Percentiles rank a stretch among this genome's conserved stretches.
phyloP scores from a whole-genome alignment of 257 asterid species.

The Fraxinus cuspidata region DNA sequence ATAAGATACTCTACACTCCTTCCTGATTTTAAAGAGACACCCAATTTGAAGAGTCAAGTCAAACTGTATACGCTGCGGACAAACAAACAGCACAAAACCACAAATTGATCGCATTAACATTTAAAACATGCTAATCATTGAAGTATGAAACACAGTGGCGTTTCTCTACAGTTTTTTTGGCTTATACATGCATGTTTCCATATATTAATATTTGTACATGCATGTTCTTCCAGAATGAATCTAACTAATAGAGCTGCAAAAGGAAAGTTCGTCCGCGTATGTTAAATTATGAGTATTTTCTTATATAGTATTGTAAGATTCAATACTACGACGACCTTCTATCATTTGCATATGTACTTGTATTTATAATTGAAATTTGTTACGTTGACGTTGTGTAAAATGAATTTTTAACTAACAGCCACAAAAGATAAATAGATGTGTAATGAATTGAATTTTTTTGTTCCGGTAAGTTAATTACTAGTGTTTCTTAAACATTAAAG shows the following conservation, averaged over 20 bases:
- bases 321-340: no score
- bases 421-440: neutral
- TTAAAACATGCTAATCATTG: neutral
- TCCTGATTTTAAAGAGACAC: neutral
- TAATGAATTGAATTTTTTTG: no score
- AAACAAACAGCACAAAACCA: neutral
- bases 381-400: neutral
- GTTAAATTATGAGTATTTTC: neutral
- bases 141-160: neutral
- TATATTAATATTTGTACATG: neutral
- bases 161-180: neutral
- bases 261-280: neutral
- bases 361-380: neutral
- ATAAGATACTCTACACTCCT: neutral
- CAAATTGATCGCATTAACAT: neutral
- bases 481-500: no score
- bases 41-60: neutral
- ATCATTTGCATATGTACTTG: neutral
- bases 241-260: neutral
- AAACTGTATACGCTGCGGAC: neutral
- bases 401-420: neutral
- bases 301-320: no score
- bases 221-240: neutral
- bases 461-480: no score
- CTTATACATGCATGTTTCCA: neutral